Evolutionary conservation across 75 land plant species (phyloP).

Genomic region (Azolla pinnata): DNA sequence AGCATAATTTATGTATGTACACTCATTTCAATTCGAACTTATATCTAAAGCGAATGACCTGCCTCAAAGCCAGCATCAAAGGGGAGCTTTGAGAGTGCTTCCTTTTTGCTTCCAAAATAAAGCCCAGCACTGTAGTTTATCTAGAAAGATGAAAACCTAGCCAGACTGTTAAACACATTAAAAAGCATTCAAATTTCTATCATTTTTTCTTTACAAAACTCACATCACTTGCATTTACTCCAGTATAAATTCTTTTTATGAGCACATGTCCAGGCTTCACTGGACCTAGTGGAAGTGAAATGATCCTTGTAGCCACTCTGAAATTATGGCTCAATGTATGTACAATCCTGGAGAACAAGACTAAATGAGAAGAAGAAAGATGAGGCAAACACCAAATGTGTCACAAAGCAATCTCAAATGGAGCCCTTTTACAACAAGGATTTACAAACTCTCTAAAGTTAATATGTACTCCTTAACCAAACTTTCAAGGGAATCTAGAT

Average conservation of each 20-base stretch:
- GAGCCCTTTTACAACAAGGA: not conserved
- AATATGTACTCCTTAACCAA: not conserved
- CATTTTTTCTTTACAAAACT: conserved; percentile 31
- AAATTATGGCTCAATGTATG: conserved; percentile 32
- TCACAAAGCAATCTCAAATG: not conserved
- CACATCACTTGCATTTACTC: conserved; percentile 99
- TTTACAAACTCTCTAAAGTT: not conserved
- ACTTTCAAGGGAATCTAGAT: no score
- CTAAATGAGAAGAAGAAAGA: no score
- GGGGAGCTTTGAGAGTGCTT: conserved; percentile 51
- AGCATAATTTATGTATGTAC: conserved; percentile 5
- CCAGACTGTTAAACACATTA: not conserved
- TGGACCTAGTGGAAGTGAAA: conserved; percentile 42
- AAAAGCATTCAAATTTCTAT: not conserved
- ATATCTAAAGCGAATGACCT: conserved; percentile 2
- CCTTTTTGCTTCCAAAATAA: conserved; percentile 49
- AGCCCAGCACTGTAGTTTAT: conserved; percentile 88
- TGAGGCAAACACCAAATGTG: no score
- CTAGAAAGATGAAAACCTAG: conserved; percentile 22
- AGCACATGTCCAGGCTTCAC: conserved; percentile 63
- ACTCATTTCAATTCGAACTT: not conserved
- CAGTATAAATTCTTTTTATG: conserved; percentile 78
- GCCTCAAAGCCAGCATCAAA: conserved; percentile 99
- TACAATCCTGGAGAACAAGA: conserved; percentile 7
- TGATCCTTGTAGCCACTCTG: conserved; percentile 65